These are phyloP conservation scores for Niveomyces coronatus DNA, from an alignment of 2,329 filamentous ascomycete species.

Conservation along the genomic window DNA sequence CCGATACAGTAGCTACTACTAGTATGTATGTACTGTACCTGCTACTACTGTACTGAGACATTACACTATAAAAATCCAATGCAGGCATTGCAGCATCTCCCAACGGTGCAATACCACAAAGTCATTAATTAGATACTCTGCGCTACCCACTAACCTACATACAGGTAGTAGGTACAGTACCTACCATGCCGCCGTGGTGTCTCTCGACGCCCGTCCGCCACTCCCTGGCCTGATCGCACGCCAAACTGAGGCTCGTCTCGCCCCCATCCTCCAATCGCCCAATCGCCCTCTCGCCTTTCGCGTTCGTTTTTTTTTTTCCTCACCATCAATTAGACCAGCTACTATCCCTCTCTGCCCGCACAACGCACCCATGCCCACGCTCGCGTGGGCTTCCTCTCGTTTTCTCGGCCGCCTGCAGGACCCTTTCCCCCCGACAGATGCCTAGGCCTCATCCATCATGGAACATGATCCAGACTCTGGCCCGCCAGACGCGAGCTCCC, in stretches of 20 bases:
- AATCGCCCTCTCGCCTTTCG: conserved; percentile 8
- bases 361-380: conserved; percentile 12
- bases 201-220: neutral
- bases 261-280: too few species aligned
- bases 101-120: too few species aligned
- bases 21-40: too few species aligned
- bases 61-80: too few species aligned
- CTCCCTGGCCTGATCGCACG: conserved; percentile 7
- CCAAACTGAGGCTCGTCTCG: conserved; percentile 9
- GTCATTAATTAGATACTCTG: too few species aligned
- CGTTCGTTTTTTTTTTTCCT: too few species aligned
- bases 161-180: too few species aligned
- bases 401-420: conserved; percentile 30
- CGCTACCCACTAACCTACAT: too few species aligned
- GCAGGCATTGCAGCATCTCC: too few species aligned
- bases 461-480: conserved; percentile 24
- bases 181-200: too few species aligned
- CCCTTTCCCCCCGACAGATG: conserved; percentile 33
- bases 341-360: conserved; percentile 8
- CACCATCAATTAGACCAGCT: conserved; percentile 1
- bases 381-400: conserved; percentile 32
- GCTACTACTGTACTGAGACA: too few species aligned
- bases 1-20: too few species aligned
- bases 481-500: conserved; percentile 11
- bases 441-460: conserved; percentile 33